Conservation (phyloP, 208 protist species). For the Trichomonas gallinae region DNA sequence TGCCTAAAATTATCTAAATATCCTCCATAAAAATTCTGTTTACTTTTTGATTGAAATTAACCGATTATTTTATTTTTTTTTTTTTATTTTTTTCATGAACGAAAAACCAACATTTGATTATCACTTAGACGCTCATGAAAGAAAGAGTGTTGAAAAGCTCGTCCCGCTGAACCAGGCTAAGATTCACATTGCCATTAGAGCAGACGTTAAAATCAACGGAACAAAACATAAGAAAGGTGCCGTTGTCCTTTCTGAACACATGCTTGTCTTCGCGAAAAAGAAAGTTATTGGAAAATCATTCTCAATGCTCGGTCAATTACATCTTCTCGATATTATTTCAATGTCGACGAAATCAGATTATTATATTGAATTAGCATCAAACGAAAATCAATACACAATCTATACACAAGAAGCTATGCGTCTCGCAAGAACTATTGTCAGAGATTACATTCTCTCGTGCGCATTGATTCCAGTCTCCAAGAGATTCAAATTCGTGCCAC, state of each 20-base stretch:
- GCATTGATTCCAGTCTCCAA: not conserved
- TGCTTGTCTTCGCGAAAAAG: not conserved
- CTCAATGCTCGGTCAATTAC: not conserved
- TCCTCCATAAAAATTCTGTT: not conserved
- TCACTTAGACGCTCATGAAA: not conserved
- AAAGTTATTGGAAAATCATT: not conserved
- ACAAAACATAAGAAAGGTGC: not conserved
- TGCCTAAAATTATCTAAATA: too few relatives aligned
- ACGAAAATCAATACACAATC: not conserved
- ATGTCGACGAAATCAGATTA: not conserved
- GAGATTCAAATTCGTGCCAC: not conserved
- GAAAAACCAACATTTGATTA: constrained; percentile 5
- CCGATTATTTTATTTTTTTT: not conserved
- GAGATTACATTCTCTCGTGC: not conserved
- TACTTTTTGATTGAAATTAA: not conserved
- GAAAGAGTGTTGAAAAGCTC: not conserved
- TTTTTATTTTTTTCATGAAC: not conserved
- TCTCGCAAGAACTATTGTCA: not conserved
- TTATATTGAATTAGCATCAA: not conserved
- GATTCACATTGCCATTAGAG: not conserved
- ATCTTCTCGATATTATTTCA: not conserved
- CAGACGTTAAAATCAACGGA: not conserved
- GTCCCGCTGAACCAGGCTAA: not conserved
- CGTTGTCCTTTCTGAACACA: not conserved
- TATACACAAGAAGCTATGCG: not conserved